Base-by-base conservation (phyloP, 805 yeast species). In the Torulaspora microellipsoides region DNA sequence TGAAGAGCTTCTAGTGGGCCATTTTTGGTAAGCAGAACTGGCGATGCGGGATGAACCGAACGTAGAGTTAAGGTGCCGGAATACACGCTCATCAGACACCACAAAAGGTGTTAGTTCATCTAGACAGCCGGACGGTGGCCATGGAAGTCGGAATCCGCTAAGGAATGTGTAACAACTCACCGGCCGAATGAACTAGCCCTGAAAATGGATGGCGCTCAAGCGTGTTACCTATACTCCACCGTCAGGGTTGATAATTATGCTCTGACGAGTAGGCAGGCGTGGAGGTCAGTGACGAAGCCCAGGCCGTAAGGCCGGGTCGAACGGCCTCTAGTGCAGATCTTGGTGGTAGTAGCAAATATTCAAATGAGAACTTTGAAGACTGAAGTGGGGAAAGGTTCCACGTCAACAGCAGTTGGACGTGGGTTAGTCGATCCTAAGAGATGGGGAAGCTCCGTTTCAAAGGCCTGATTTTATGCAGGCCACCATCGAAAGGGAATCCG, bases 61-160 rank as follows among this genome's bases (percentile, higher is more conserved):
- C 67, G 68, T 53, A 56, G 62, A 61, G 68, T 64, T 62, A 61
- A 64, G 62, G 68, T 64, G 68, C 67, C 69, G 63, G 66, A 66
- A 60, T 66, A 58, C 65, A 65, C 68, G 69, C 71, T 65, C 66
- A 65, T 66, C 67, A 64, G 68, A 65, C 66, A 64, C 70, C 71
- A 66, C 69, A 67, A 67, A 64, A 65, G 70, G 71, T 66, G 69
- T 66, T 67, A 62, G 69, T 64, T 62, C 66, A 62, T 64, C 62
- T 58, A 67, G 71, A 64, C 64, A 61, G 68, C 73, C 72, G 76
- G 76, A 71, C 76, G 76, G 76, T 72, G 68, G 77, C 77, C 71
- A 60, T 64, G 62, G 68, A 69, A 67, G 72, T 65, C 63, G 74
- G 75, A 69, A 73, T 70, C 75, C 76, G 74, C 76, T 71, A 72